Percentiles rank a stretch among this genome's conserved stretches.
Evolutionary conservation across 148 eudicot species (phyloP).

Genomic region (Salicornia ramosissima): DNA sequence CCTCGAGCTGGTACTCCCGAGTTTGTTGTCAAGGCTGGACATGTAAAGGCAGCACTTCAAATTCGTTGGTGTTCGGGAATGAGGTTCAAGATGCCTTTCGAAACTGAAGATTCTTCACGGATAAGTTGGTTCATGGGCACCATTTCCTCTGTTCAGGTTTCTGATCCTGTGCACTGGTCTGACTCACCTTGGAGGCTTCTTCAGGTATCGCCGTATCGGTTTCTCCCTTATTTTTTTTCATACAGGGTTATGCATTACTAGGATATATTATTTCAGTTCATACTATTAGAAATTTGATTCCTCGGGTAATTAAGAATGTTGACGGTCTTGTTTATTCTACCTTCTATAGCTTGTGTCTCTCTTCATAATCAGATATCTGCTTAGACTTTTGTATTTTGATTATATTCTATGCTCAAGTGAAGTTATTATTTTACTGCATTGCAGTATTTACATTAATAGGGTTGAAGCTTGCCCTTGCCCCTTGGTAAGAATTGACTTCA

Average conservation of each 20-base stretch:
- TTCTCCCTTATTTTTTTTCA: background rate
- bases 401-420: background rate
- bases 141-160: conserved; percentile 71
- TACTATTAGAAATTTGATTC: background rate
- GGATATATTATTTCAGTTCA: background rate
- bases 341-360: background rate
- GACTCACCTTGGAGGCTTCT: conserved; percentile 98
- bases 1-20: conserved; percentile 96
- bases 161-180: conserved; percentile 82
- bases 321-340: background rate
- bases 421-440: background rate
- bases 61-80: conserved; percentile 84
- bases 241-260: background rate
- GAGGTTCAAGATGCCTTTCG: conserved; percentile 97
- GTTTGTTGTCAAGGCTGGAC: conserved; percentile 74
- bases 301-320: background rate
- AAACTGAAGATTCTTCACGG: conserved; percentile 90
- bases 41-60: conserved; percentile 63
- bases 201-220: conserved; percentile 69
- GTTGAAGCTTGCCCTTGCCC: background rate
- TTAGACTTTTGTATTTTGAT: background rate
- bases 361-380: background rate
- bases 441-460: background rate
- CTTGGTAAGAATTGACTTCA: background rate
- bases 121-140: conserved; percentile 98